Base-by-base conservation (phyloP, 352 stramenopile species). In the Pythium sp. region DNA sequence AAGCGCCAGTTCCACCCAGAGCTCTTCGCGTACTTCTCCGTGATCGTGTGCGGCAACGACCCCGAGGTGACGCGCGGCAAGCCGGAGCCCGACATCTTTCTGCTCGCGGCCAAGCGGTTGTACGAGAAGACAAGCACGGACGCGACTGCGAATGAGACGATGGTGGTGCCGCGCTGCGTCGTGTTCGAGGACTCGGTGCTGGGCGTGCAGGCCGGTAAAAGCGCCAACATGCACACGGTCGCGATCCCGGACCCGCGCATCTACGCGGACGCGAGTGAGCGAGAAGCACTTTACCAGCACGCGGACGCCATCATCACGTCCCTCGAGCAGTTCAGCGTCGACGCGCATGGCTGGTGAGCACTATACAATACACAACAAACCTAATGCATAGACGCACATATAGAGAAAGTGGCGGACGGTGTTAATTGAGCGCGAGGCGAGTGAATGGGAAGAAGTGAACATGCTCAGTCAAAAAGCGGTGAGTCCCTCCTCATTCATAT, bases 121-220 rank as follows among this genome's bases (percentile, higher is more conserved):
- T 79, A 87, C 59, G 75, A 46, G 62, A 80, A 3, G 68, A 74
- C 30, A 70, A 84, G 36, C 12, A 41, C 26, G 1, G 32, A n/a
- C 6, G 30, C 0, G 7, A 24, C 15, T 38, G 26, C 47, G 12
- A 28, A 1, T 15, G 73, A 71, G 30, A 67, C 76, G 7, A 61
- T 72, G 22, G 70, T 63, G 38, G 22, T 57, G n/a, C 75, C 79
- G 22, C 70, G 72, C 47, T 93, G 79, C 64, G 70, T 93, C 62
- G 82, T 93, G 61, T 91, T 93, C 58, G 87, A 94, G 58, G 87
- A 94, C 74, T 92, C 87, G 38, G 71, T 88, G 18, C 79, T 84
- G 34, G 87, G 87, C 26, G 84, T 92, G 22, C 76, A 75, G 28
- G 85, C 85, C 5, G 85, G 79, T 0, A 90, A 90, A 18, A 74